These are phyloP conservation scores for Toxoplasma gondii DNA, from an alignment of 169 alveolate genomes.

Conservation along the genomic window DNA sequence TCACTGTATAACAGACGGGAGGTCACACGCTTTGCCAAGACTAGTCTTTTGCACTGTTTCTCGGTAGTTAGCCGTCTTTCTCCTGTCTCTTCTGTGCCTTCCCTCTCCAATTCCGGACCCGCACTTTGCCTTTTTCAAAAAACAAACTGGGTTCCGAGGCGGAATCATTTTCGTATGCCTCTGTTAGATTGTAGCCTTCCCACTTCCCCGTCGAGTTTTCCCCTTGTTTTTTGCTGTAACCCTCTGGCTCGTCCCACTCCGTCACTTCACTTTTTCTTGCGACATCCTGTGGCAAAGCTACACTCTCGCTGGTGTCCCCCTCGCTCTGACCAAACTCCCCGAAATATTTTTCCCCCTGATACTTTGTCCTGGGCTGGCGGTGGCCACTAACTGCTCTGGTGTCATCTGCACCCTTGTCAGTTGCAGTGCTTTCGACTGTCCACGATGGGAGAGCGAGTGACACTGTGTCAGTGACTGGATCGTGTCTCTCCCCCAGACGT, in stretches of 20 bases:
- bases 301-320: background rate
- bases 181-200: background rate
- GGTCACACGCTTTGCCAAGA: background rate
- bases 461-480: background rate
- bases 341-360: background rate
- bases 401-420: background rate
- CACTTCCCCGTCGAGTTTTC: background rate
- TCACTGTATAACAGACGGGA: too few species aligned
- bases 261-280: too few species aligned
- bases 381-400: background rate
- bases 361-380: background rate
- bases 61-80: background rate
- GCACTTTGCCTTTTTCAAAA: constrained; percentile 2
- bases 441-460: background rate
- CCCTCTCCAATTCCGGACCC: background rate
- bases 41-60: background rate
- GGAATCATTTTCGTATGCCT: background rate
- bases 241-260: too few species aligned
- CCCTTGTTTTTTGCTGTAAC: background rate
- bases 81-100: background rate
- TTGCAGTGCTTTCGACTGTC: background rate
- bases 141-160: background rate
- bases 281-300: too few species aligned
- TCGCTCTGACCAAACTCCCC: background rate
- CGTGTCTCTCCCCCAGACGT: background rate